A percentile compares a stretch with the other conserved stretches of the same genome.
phyloP scores from a whole-genome alignment of 148 eudicot species.

The Cornus florida region DNA sequence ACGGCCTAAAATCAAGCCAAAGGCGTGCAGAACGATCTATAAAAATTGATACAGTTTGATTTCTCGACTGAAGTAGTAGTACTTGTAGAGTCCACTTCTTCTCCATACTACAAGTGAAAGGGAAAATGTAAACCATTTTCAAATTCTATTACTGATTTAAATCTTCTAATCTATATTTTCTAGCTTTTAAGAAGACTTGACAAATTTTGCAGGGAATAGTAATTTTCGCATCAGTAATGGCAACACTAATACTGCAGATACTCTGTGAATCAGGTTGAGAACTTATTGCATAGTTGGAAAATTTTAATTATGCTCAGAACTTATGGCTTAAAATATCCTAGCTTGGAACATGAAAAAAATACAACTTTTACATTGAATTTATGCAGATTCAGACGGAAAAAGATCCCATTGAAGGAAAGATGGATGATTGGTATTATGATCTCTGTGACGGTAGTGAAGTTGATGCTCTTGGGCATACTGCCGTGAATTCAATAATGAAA shows the following conservation, averaged over 20 bases:
- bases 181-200: too few species aligned
- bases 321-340: too few species aligned
- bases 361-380: background rate
- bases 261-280: background rate
- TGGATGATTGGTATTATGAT: constrained; percentile 97
- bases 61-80: too few species aligned
- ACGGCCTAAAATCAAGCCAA: too few species aligned
- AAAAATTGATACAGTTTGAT: too few species aligned
- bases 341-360: too few species aligned
- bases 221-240: background rate
- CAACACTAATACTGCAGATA: background rate
- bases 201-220: background rate
- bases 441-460: constrained; percentile 70
- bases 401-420: constrained; percentile 38
- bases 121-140: too few species aligned
- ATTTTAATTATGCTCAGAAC: background rate
- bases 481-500: constrained; percentile 78
- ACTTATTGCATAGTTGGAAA: background rate
- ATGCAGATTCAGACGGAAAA: constrained; percentile 49
- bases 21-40: too few species aligned
- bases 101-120: too few species aligned
- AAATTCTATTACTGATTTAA: too few species aligned
- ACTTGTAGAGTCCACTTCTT: too few species aligned
- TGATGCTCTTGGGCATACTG: constrained; percentile 73
- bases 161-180: too few species aligned